Evolutionary conservation across 2,329 filamentous ascomycete genomes (phyloP).

Genomic region (Tolypocladium amazonense): DNA sequence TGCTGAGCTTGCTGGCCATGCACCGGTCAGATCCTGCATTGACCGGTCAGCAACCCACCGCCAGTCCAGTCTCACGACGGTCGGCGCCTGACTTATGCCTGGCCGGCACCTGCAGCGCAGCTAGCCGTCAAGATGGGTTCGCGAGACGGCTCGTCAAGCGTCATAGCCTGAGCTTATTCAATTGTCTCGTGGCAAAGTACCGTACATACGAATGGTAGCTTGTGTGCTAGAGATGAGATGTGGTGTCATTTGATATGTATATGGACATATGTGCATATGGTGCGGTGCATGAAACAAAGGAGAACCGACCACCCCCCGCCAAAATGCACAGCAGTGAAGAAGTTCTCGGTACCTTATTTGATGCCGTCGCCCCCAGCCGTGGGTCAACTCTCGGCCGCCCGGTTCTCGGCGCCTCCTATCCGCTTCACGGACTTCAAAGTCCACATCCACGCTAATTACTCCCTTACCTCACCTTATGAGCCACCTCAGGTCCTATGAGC

Average conservation of each 20-base stretch:
- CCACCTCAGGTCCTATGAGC: background rate
- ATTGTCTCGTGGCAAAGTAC: background rate
- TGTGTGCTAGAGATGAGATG: background rate
- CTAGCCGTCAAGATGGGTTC: background rate
- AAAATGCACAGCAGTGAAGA: background rate
- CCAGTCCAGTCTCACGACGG: background rate
- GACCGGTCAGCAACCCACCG: background rate
- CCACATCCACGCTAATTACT: background rate
- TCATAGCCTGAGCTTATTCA: background rate
- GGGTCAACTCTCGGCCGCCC: background rate
- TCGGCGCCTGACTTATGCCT: background rate
- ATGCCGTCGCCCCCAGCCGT: background rate
- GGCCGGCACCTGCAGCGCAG: background rate
- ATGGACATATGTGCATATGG: background rate
- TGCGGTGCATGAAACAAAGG: background rate
- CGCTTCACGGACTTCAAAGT: background rate
- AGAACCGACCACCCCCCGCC: background rate
- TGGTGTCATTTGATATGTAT: background rate
- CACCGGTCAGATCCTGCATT: background rate
- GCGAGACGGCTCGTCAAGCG: background rate
- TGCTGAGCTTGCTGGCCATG: background rate
- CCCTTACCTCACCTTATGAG: too few relatives aligned
- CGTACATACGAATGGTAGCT: background rate
- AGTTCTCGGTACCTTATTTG: background rate
- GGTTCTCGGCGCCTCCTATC: background rate